A percentile compares a stretch with the other conserved stretches of the same genome.
Conservation (phyloP, 257 asterid genomes). For the Solanum medicagineum region DNA sequence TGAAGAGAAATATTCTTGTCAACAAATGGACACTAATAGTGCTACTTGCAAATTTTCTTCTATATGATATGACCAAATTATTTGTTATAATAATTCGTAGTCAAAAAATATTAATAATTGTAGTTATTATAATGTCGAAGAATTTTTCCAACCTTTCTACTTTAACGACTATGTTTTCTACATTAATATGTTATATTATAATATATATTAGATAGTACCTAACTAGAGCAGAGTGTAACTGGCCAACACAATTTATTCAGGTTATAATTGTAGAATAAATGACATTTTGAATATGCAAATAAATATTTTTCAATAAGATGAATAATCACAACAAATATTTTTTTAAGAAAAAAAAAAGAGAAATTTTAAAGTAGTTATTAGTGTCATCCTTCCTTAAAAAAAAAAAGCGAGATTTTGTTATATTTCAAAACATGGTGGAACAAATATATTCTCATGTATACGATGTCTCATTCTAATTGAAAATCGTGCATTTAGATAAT, state of each 20-base stretch:
- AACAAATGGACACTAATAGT: background rate
- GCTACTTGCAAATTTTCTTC: background rate
- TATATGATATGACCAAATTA: background rate
- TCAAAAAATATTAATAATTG: background rate
- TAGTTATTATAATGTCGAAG: background rate
- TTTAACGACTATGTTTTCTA: background rate
- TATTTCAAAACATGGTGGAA: too few relatives aligned
- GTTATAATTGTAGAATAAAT: background rate
- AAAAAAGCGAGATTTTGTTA: too few relatives aligned
- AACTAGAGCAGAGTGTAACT: background rate
- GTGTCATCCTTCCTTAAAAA: too few relatives aligned
- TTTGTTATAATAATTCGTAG: background rate
- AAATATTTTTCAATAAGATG: background rate
- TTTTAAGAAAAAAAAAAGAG: too few relatives aligned
- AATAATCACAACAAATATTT: too few relatives aligned
- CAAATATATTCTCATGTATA: too few relatives aligned
- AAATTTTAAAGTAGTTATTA: too few relatives aligned
- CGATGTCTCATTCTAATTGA: background rate
- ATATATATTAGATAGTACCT: background rate
- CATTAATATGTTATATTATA: background rate
- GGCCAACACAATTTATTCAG: background rate
- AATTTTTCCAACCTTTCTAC: background rate
- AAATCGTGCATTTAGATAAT: background rate
- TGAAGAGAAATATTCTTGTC: too few relatives aligned
- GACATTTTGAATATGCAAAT: background rate